Base-by-base conservation (phyloP, 768 basidiomycete species). In the Auricularia heimuer region DNA sequence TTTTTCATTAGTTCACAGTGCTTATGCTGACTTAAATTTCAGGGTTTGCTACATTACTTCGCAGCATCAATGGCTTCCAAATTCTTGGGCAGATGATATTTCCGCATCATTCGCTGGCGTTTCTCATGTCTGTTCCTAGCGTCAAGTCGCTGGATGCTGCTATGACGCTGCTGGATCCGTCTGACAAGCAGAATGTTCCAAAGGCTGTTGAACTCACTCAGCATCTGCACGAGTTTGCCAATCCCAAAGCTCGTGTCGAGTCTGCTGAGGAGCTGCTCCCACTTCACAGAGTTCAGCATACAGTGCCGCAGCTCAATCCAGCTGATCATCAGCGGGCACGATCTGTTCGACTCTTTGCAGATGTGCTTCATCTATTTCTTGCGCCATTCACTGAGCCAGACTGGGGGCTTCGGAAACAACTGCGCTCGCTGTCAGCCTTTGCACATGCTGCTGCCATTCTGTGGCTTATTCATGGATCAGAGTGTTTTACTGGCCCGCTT, bases 161-260 rank as follows among this genome's bases (percentile, higher is more conserved):
- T 11, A 18, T 51, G 10, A 4, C 1, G 62, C 70, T 77, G n/a
- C 67, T 76, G 3, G 68, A 68, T 61, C 75, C 73, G 0, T 70
- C 70, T 35, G 73, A 73, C 65, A 64, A 68, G 12, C 75, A 77
- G 65, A 70, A 76, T 65, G 75, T 76, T n/a, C 75, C 75, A 0
- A 64, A 69, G 29, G 73, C 74, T 0, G 69, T 75, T 18, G 67
- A 74, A 44, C 71, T 76, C 3, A 68, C 76, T 8, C 42, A 1
- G 39, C 65, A 33, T 34, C 71, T 47, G 61, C 65, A 6, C 33
- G 24, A 39, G 1, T 42, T 70, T 6, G 34, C 60, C 18, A 44
- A 24, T 24, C 24, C 24, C 24, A 24, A 24, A 24, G 24, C 24
- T 24, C 24, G 24, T 24, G 24, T 24, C 24, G 24, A 24, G 24